Percentiles rank a stretch among this genome's conserved stretches.
Conservation (phyloP, 352 stramenopile genomes). For the Poterioochromonas sp. region DNA sequence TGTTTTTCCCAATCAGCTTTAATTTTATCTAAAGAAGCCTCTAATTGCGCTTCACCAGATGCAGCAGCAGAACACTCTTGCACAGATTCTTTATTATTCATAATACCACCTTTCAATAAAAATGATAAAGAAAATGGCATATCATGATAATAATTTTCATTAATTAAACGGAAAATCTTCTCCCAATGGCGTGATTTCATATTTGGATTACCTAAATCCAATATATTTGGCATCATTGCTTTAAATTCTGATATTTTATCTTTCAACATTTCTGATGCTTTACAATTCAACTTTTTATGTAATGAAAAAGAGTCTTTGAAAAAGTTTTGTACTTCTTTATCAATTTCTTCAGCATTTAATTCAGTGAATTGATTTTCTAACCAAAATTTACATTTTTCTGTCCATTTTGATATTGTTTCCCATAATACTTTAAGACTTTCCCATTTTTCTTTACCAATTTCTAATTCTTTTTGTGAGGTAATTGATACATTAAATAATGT, state of each 20-base stretch:
- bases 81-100: conserved; percentile 74
- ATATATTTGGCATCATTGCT: conserved; percentile 66
- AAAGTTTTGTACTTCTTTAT: conserved; percentile 62
- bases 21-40: conserved; percentile 72
- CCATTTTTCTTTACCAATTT: conserved; percentile 70
- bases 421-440: conserved; percentile 69
- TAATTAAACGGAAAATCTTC: conserved; percentile 70
- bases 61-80: conserved; percentile 67
- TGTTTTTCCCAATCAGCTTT: conserved; percentile 66
- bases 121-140: conserved; percentile 76
- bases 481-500: conserved; percentile 70
- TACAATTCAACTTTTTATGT: conserved; percentile 79
- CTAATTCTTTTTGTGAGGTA: conserved; percentile 77
- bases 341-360: conserved; percentile 71
- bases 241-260: conserved; percentile 76
- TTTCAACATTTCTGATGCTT: conserved; percentile 71
- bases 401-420: conserved; percentile 70
- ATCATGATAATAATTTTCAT: conserved; percentile 44
- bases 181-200: conserved; percentile 85
- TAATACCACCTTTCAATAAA: conserved; percentile 67
- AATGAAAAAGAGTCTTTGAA: conserved; percentile 75
- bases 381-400: conserved; percentile 58
- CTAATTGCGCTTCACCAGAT: conserved; percentile 74
- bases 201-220: conserved; percentile 73
- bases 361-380: conserved; percentile 71